Base-by-base conservation (phyloP, 257 asterid genomes). In the Gentiana macrophylla region DNA sequence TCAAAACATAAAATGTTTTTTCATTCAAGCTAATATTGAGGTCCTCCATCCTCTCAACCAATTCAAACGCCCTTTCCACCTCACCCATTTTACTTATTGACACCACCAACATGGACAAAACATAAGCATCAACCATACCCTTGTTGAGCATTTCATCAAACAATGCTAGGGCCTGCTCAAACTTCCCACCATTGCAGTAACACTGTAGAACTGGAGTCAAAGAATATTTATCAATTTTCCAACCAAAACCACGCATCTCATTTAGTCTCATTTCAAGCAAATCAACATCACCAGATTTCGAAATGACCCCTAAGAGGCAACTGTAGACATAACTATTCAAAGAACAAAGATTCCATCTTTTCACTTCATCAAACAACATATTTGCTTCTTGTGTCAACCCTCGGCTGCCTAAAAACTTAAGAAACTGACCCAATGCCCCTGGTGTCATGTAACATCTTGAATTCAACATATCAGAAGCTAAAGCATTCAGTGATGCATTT, bases 101-200 rank as follows among this genome's bases (percentile, higher is more conserved):
- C 35, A 90, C 63, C 38, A 76, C 79, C 68, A 86, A 67, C 52
- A 84, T 77, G 15, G 88, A 57, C 65, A 82, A 67, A 34, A 77
- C 74, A 70, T 90, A 92, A 57, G 80, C 80, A 82, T 89, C 97
- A 37, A 82, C 80, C 83, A 78, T 84, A 44, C 91, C 94, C 71
- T 67, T 84, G 15, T 59, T 79, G 35, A 37, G 65, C 78, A 89
- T 72, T 59, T 80, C 72, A 53, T 79, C 75, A 54, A 89, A 86
- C 48, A 86, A 76, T 62, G 50, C 58, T 62, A 78, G 24, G 7
- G 94, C 97, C 66, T 79, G 76, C 46, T 72, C 79, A 52, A 84
- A 82, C 65, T 59, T 69, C 63, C 84, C 72, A 1, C 70, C 93
- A 61, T 82, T 82, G 77, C 94, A 89, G 61, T 84, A 89, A 70